phyloP scores from a whole-genome alignment of 2,329 filamentous ascomycete genomes.

The Penicillium vulpinum region DNA sequence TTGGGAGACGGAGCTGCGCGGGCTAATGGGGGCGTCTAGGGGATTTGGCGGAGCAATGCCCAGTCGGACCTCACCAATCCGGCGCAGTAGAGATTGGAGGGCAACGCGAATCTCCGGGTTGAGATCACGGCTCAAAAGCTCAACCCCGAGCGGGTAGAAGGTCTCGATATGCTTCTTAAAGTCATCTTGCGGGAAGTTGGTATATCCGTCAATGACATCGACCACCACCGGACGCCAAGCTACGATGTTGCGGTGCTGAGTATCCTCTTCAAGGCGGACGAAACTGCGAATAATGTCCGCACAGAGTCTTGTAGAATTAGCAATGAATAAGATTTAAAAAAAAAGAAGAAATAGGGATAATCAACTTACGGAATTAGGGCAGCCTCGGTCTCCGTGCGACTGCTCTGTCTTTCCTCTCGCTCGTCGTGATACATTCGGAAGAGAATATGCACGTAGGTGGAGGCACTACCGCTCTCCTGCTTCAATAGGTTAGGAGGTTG shows the following conservation, averaged over 20 bases:
- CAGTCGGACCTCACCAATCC: conserved; percentile 75
- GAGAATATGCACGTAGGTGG: conserved; percentile 92
- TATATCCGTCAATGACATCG: conserved; percentile 91
- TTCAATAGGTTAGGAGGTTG: conserved; percentile 97
- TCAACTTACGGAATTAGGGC: conserved; percentile 74
- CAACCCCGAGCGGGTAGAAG: conserved; percentile 85
- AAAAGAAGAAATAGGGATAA: not conserved
- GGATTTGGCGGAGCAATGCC: conserved; percentile 44
- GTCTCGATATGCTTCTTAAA: conserved; percentile 77
- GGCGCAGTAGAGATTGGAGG: conserved; percentile 72
- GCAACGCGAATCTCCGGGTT: conserved; percentile 74
- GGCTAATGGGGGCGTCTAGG: conserved; percentile 31
- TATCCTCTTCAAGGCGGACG: conserved; percentile 85
- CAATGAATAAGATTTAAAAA: not conserved
- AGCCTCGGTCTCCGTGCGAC: conserved; percentile 78
- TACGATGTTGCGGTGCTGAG: conserved; percentile 92
- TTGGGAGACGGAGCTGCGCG: conserved; percentile 39
- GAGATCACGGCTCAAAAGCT: conserved; percentile 79
- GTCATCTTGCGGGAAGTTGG: conserved; percentile 74
- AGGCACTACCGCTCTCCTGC: conserved; percentile 89
- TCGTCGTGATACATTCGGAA: conserved; percentile 97
- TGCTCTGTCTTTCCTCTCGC: conserved; percentile 75
- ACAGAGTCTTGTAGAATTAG: conserved; percentile 60
- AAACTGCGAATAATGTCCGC: conserved; percentile 90
- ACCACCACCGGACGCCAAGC: conserved; percentile 98